These are phyloP conservation scores for Gaeumannomyces tritici DNA, from an alignment of 2,329 filamentous ascomycete species.

Conservation along the genomic window DNA sequence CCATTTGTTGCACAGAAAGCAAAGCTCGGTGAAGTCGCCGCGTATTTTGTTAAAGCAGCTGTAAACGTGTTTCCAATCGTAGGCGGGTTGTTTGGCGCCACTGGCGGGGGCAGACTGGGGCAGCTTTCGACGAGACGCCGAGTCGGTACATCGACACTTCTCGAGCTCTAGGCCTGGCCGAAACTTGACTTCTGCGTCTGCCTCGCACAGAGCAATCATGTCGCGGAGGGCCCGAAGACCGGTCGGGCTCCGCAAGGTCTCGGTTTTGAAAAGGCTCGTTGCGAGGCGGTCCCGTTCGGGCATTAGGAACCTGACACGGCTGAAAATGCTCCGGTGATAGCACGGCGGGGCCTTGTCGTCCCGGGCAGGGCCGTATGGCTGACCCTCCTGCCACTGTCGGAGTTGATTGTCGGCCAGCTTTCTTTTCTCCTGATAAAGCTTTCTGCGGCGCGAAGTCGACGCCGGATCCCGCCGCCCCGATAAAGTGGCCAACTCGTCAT, in stretches of 20 bases:
- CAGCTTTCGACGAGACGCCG: neutral
- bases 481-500: slow-evolving; percentile 1
- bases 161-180: slow-evolving; percentile 1
- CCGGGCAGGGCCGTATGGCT: neutral
- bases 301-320: neutral
- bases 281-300: neutral
- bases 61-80: neutral
- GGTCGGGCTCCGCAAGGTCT: slow-evolving; percentile 1
- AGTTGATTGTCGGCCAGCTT: neutral
- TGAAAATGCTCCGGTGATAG: neutral
- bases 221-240: neutral
- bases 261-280: slow-evolving; percentile 1
- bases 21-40: neutral
- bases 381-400: neutral
- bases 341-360: neutral
- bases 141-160: neutral
- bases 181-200: slow-evolving; percentile 3
- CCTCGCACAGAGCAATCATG: slow-evolving; percentile 1
- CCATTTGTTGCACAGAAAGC: slow-evolving; percentile 2
- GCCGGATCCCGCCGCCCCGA: neutral
- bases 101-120: neutral
- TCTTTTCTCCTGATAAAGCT: neutral
- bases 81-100: neutral
- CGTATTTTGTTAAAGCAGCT: neutral
- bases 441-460: neutral